These are phyloP conservation scores for Tetraselmis striata DNA, from an alignment of 139 green algal species.

Conservation along the genomic window DNA sequence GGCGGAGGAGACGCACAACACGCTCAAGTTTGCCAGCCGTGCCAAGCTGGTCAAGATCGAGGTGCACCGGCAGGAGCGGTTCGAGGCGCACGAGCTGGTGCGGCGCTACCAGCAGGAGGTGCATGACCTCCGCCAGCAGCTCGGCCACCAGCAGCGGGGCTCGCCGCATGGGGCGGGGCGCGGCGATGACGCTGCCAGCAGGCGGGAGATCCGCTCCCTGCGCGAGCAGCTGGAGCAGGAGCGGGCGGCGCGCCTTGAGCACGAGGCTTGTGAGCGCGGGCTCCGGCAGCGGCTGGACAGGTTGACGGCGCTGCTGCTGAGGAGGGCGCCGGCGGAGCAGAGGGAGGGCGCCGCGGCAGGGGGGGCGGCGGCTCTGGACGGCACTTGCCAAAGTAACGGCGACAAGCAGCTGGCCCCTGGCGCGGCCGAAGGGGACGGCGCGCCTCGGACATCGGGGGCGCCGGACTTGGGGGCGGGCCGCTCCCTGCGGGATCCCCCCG, in stretches of 20 bases:
- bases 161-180: neutral
- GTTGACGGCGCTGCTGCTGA: slow-evolving; percentile 54
- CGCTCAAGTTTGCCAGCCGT: slow-evolving; percentile 92
- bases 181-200: neutral
- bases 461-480: slow-evolving; percentile 17
- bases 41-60: slow-evolving; percentile 76
- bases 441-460: no score
- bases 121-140: slow-evolving; percentile 62
- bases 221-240: slow-evolving; percentile 68
- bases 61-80: slow-evolving; percentile 54
- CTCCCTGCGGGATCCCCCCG: no score
- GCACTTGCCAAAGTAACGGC: no score
- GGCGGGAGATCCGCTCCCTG: slow-evolving; percentile 37
- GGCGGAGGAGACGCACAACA: slow-evolving; percentile 93
- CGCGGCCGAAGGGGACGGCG: no score
- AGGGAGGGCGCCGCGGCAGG: no score
- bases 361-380: no score
- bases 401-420: no score
- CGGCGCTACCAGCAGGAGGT: slow-evolving; percentile 79
- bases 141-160: slow-evolving; percentile 31
- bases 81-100: slow-evolving; percentile 76
- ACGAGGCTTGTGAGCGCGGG: slow-evolving; percentile 43
- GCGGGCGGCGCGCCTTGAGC: slow-evolving; percentile 32
- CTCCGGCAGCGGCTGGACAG: slow-evolving; percentile 41
- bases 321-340: no score